Evolutionary conservation across 2,329 filamentous ascomycete genomes (phyloP).

Genomic region (Stromatinia cepivora): DNA sequence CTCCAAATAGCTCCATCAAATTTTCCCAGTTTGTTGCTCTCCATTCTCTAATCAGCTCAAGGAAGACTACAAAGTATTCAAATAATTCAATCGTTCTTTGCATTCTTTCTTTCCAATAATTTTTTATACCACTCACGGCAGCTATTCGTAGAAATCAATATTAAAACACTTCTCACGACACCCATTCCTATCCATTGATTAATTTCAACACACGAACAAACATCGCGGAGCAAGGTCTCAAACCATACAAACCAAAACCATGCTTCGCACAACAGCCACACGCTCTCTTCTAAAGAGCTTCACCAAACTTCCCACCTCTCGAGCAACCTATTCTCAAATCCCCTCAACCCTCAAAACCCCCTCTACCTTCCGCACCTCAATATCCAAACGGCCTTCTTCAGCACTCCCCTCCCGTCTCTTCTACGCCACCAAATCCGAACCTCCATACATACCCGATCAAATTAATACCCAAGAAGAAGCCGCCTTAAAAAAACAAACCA

Average conservation of each 20-base stretch:
- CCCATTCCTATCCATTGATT: background rate
- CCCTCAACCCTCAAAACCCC: constrained; percentile 31
- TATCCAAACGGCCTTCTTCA: constrained; percentile 33
- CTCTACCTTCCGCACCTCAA: constrained; percentile 30
- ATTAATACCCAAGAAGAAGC: constrained; percentile 60
- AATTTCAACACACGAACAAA: background rate
- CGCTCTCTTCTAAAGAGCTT: constrained; percentile 38
- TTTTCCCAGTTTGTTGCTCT: constrained; percentile 12
- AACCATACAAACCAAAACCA: constrained; percentile 29
- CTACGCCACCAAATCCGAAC: constrained; percentile 43
- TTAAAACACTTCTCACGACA: constrained; percentile 23
- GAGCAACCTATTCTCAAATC: constrained; percentile 36
- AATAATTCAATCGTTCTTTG: background rate
- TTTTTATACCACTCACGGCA: background rate
- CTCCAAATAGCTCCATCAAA: background rate
- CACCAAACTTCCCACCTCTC: constrained; percentile 32
- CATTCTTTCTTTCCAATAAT: background rate
- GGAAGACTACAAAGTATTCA: background rate
- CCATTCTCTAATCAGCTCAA: background rate
- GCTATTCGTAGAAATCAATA: background rate
- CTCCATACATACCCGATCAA: constrained; percentile 39
- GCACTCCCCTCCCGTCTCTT: constrained; percentile 46
- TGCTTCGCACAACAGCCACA: constrained; percentile 39
- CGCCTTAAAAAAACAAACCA: constrained; percentile 52
- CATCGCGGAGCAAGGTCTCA: constrained; percentile 34